phyloP scores from a whole-genome alignment of 371 early-diverging fungal species.

The Lichtheimia corymbifera region DNA sequence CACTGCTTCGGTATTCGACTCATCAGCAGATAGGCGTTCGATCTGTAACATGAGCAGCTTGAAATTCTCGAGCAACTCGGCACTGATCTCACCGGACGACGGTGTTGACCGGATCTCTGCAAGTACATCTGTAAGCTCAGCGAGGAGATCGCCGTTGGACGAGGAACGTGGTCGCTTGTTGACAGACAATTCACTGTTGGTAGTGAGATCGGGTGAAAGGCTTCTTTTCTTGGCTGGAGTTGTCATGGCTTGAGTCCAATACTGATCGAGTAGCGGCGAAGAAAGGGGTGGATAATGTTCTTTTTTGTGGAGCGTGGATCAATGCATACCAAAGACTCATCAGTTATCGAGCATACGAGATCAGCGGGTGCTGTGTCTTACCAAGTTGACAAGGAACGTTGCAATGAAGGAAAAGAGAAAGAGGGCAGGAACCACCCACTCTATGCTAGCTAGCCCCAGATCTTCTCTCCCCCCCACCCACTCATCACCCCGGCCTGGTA shows the following conservation, averaged over 20 bases:
- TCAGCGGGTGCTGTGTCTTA: too few relatives aligned
- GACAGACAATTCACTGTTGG: background rate
- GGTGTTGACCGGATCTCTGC: constrained; percentile 44
- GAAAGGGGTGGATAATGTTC: background rate
- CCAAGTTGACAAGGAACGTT: too few relatives aligned
- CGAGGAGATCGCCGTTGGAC: constrained; percentile 15
- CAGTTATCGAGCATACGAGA: too few relatives aligned
- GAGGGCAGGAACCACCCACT: too few relatives aligned
- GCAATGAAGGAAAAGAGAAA: too few relatives aligned
- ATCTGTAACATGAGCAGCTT: constrained; percentile 45
- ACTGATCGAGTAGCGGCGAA: background rate
- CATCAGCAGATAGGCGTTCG: constrained; percentile 37
- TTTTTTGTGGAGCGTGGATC: background rate
- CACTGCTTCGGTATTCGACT: constrained; percentile 31
- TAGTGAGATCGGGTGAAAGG: background rate
- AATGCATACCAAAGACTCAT: background rate
- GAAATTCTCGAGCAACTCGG: constrained; percentile 42
- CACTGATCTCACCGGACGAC: constrained; percentile 46
- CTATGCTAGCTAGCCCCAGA: too few relatives aligned
- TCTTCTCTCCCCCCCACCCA: too few relatives aligned
- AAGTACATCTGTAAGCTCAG: constrained; percentile 36
- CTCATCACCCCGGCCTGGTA: too few relatives aligned
- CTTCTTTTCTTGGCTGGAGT: constrained; percentile 12
- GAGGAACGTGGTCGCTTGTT: background rate
- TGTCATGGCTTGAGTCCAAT: background rate